These are phyloP conservation scores for Glarea lozoyensis DNA, from an alignment of 495 filamentous ascomycete species.

Conservation along the genomic window DNA sequence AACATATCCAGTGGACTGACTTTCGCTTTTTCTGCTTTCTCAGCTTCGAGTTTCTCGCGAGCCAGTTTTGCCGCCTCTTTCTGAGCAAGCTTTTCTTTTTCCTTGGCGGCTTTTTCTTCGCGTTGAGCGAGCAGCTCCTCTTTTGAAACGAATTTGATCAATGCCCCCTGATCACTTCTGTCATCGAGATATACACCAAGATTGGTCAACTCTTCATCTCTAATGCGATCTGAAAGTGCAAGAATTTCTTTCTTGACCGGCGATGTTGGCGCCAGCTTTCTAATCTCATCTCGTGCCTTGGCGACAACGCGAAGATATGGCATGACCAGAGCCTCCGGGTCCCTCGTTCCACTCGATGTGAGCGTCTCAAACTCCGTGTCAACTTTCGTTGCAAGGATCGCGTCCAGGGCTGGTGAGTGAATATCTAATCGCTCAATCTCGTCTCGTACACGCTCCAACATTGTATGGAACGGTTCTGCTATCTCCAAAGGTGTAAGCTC, in stretches of 20 bases:
- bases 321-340: slow-evolving; percentile 44
- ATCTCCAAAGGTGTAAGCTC: slow-evolving; percentile 32
- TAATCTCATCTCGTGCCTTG: slow-evolving; percentile 57
- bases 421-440: slow-evolving; percentile 27
- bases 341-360: slow-evolving; percentile 26
- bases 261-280: slow-evolving; percentile 47
- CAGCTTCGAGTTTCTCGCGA: slow-evolving; percentile 25
- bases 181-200: slow-evolving; percentile 86
- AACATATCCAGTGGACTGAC: slow-evolving; percentile 62
- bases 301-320: slow-evolving; percentile 59
- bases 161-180: slow-evolving; percentile 54
- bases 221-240: slow-evolving; percentile 66
- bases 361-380: slow-evolving; percentile 33
- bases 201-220: slow-evolving; percentile 69
- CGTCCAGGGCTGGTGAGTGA: slow-evolving; percentile 19
- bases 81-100: slow-evolving; percentile 41
- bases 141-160: slow-evolving; percentile 74
- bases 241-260: slow-evolving; percentile 52
- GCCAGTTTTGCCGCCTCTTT: slow-evolving; percentile 37
- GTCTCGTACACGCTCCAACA: slow-evolving; percentile 27
- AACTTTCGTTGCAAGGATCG: slow-evolving; percentile 23
- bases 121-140: slow-evolving; percentile 62
- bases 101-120: slow-evolving; percentile 54
- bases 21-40: slow-evolving; percentile 63
- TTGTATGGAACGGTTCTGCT: slow-evolving; percentile 35